Base-by-base conservation (phyloP, 1,139 yeast species). In the Debaryomyces psychrophilus region DNA sequence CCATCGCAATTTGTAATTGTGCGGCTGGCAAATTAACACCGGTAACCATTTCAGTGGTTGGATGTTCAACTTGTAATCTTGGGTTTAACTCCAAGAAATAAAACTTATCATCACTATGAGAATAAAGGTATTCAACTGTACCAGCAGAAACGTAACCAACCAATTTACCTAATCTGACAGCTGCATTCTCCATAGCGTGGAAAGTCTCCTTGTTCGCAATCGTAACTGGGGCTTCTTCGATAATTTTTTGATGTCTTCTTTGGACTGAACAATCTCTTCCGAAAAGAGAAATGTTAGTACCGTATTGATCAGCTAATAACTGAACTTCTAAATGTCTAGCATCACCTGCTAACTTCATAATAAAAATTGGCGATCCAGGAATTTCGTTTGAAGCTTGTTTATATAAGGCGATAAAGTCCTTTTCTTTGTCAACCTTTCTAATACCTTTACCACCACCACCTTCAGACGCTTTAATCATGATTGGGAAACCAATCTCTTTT, bases 361-460 rank as follows among this genome's bases (percentile, higher is more conserved):
- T 88, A 65, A 90, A 90, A 56, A 90, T 89, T 46, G 97, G 97
- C 48, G 97, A 90, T 50, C 97, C 97, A 18, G 97, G 97, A 45
- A 90, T 90, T 74, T 90, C 97, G 61, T 87, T 89, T 38, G 93
- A 88, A 39, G 96, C 97, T 73, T 90, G 97, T 54, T 84, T 81
- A 65, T 89, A 90, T 56, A 87, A 72, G 31, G 86, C 58, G 34
- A 76, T 60, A 56, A 90, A 90, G 58, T 87, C 85, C 51, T 82
- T 82, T 67, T 85, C 95, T 50, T 76, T 66, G 46, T 87, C 95
- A 54, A 88, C 97, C 68, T 89, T 89, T 78, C 97, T 85, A 65
- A 90, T 90, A 80, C 97, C 97, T 73, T 90, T 90, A 79, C 97
- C 97, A 76, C 97, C 97, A 72, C 97, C 97, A 77, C 97, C 97